A percentile compares a stretch with the other conserved stretches of the same genome.
Evolutionary conservation across 805 yeast species (phyloP).

Genomic region (Millerozyma miso): DNA sequence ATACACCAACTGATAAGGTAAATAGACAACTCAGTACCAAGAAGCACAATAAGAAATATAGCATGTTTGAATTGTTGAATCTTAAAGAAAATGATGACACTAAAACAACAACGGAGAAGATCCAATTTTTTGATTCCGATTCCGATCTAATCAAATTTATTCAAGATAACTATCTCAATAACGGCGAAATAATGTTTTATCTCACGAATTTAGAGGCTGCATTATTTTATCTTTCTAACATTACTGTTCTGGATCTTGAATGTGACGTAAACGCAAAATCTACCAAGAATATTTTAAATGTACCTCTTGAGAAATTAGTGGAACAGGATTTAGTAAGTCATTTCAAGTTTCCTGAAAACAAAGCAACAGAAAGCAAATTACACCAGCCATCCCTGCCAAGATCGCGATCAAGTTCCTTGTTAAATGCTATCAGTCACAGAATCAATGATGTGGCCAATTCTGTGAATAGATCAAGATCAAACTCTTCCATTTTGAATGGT

Average conservation of each 20-base stretch:
- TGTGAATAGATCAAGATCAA: slow-evolving; percentile 30
- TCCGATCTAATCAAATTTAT: slow-evolving; percentile 25
- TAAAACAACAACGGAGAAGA: slow-evolving; percentile 4
- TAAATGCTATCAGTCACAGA: slow-evolving; percentile 30
- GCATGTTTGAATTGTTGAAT: slow-evolving; percentile 29
- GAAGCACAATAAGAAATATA: slow-evolving; percentile 14
- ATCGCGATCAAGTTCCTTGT: slow-evolving; percentile 36
- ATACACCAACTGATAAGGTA: slow-evolving; percentile 16
- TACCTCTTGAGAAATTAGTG: slow-evolving; percentile 25
- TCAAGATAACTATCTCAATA: slow-evolving; percentile 25
- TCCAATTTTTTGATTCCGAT: slow-evolving; percentile 25
- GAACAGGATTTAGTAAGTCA: slow-evolving; percentile 23
- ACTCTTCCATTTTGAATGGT: slow-evolving; percentile 21
- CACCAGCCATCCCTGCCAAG: slow-evolving; percentile 10
- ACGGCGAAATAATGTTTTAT: slow-evolving; percentile 36
- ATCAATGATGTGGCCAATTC: slow-evolving; percentile 23
- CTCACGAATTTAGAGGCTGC: slow-evolving; percentile 42
- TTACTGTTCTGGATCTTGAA: slow-evolving; percentile 27
- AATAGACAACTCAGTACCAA: slow-evolving; percentile 7
- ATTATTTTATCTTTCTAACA: slow-evolving; percentile 31
- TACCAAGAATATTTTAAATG: slow-evolving; percentile 14
- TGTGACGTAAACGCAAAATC: slow-evolving; percentile 7
- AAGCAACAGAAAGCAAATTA: slow-evolving; percentile 13
- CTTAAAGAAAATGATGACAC: slow-evolving; percentile 14
- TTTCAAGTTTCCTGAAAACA: slow-evolving; percentile 26